Base-by-base conservation (phyloP, 495 filamentous ascomycete species). In the Venustampulla echinocandica region DNA sequence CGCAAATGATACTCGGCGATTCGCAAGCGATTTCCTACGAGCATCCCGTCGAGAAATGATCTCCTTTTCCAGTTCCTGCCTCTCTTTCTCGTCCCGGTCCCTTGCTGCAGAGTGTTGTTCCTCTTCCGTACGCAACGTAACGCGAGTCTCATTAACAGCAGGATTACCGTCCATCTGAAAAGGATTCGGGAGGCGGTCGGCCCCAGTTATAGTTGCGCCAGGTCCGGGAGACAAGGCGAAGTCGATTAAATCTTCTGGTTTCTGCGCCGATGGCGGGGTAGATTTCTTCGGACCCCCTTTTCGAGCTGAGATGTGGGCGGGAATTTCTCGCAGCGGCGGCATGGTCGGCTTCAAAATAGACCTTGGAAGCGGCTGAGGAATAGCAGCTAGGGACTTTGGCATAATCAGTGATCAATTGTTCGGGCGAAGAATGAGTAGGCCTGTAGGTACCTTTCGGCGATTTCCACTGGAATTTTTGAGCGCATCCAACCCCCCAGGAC, bases 1-100 rank as follows among this genome's bases (percentile, higher is more conserved):
- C 4, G 92, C 92, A 60, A 99, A 99, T 0, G 90, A 96, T 30
- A 99, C 92, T 47, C 92, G 80, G 56, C 93, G 85, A 64, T 92
- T 90, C 24, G 86, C 88, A 50, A 95, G 75, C 1, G 90, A 96
- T 57, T 95, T 96, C 33, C 92, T 75, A 38, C 93, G 80, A 23
- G 87, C 89, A 47, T 92, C 92, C 46, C 87, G 71, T 23, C 83
- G 75, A 44, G 86, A 80, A 21, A 81, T 70, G 44, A 86, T 75
- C 42, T 82, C 79, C 42, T 81, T 81, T 61, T 87, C 81, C 10
- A 81, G 57, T 49, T 79, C 68, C 5, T 68, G 69, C 46, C 77
- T 70, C 59, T 88, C 82, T 53, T 77, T 76, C 52, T 87, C 82
- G 50, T 88, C 84, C 9, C 79, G 74, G 57, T 87, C 84, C 50